Evolutionary conservation across 768 basidiomycete genomes (phyloP), one percentile per base, ranked within the genome.

Genomic region (Suillus cothurnatus): DNA sequence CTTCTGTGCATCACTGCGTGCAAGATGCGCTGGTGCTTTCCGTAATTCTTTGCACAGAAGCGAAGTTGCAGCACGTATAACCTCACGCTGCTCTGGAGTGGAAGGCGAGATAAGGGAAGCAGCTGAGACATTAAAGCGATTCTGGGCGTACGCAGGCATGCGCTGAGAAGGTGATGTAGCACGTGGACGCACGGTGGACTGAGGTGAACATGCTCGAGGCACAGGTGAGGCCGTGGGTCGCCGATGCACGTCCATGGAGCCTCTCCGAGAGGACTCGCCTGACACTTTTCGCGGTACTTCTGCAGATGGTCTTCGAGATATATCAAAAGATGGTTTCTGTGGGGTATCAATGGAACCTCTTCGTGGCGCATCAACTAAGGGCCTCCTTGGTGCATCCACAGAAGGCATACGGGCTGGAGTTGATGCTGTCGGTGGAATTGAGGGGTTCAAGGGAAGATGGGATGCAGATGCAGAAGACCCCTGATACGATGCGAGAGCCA

Each of bases 31-130:
- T n/a, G 90, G 86, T 14, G 89, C 85, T 69, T 84, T 84, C 47
- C 85, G 74, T 69, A 90, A 80, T 73, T 91, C 90, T 69, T 83
- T 88, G 74, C 88, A 89, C 28, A 93, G 76, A 72, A 90, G 72
- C 0, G 85, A 82, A 4, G 84, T 84, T 6, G 92, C 91, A 0
- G 80, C 78, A 45, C 92, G 85, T 61, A 94, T 83, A n/a, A 85
- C 76, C 64, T 90, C 91, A 50, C 91, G 84, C 63, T 87, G 82
- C 66, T 89, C 86, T 0, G 85, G 82, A 72, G 84, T 86, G 15
- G 83, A 76, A 6, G 82, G 72, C 3, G 80, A 71, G 47, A 76
- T 76, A 15, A 90, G 77, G 0, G 89, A 89, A 0, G 84, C 78
- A 6, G 85, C 79, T n/a, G 88, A 90, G 28, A 85, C 78, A 71